Evolutionary conservation across 2,329 filamentous ascomycete genomes (phyloP), one percentile per base, ranked within the genome.

Genomic region (Thielaviopsis cerberus): DNA sequence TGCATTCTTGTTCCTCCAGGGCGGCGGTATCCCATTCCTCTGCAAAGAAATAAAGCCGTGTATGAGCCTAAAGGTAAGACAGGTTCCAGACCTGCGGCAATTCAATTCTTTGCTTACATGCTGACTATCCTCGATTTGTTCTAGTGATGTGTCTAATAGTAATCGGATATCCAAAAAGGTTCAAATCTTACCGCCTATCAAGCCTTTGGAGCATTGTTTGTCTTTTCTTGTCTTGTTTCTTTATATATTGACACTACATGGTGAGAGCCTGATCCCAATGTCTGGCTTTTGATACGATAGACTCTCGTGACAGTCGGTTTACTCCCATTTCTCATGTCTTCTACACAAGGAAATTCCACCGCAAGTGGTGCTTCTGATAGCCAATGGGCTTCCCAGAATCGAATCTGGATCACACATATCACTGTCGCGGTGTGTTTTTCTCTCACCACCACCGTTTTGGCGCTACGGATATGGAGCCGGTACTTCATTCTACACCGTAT

Each of bases 401-500:
- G 53, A 26, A 59, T 59, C 10, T 57, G 59, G 53, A 60, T 61
- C 8, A 55, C 63, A 26, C 55, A 64, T 22, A 58, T 59, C 17
- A 58, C 61, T 3, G 62, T 62, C 20, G 59, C 60, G 4, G 59
- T 66, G 52, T 64, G 63, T 24, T 51, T 65, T 8, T 22, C 57
- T 13, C 51, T 66, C 11, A 50, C 63, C 1, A 57, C 61, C 0
- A n/a, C 61, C 2, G 61, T 63, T 54, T 62, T 66, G n/a, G 56
- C 53, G 3, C 27, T 64, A 17, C 62, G 66, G 27, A 55, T 64
- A 20, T 67, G 63, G 54, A 65, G 63, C 22, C 59, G 66, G 30
- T 62, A 61, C 6, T 61, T 62, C 15, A 60, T 67, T 26, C 62
- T 66, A 17, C 55, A 62, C 22, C 60, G 63, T 24, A 58, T 66